A percentile compares a stretch with the other conserved stretches of the same genome.
Evolutionary conservation across 2,329 filamentous ascomycete genomes (phyloP).

Genomic region (Penicillium thymicola): DNA sequence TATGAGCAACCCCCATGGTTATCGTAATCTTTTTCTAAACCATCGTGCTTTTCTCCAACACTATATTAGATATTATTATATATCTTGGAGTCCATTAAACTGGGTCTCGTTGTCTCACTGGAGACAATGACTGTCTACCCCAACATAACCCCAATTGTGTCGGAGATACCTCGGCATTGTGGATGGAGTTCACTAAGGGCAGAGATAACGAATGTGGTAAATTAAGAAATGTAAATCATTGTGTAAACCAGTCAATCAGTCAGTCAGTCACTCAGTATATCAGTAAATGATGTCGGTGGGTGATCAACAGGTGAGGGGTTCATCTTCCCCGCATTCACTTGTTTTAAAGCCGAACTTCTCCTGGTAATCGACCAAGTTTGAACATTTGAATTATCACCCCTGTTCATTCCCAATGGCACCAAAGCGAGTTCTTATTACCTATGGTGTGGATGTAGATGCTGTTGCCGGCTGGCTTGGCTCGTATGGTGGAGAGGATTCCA

Average conservation of each 20-base stretch:
- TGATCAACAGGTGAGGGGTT: not conserved
- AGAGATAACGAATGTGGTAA: not conserved
- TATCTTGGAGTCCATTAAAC: not conserved
- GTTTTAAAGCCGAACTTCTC: not conserved
- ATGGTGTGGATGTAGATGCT: conserved; percentile 35
- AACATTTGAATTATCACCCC: not conserved
- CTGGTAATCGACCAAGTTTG: too few species aligned
- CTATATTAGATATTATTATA: not conserved
- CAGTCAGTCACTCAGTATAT: not conserved
- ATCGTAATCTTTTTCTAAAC: not conserved
- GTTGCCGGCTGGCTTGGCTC: conserved; percentile 34
- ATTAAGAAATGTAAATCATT: not conserved
- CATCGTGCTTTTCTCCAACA: conserved; percentile 7
- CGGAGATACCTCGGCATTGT: not conserved
- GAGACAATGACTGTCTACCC: not conserved
- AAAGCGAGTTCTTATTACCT: conserved; percentile 29
- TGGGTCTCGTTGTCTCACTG: not conserved
- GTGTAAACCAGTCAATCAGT: not conserved
- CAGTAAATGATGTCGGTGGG: not conserved
- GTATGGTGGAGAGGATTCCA: conserved; percentile 34
- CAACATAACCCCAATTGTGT: conserved; percentile 1
- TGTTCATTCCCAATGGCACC: conserved; percentile 14
- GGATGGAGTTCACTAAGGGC: not conserved
- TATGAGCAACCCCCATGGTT: not conserved
- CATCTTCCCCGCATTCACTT: conserved; percentile 15